phyloP scores from a whole-genome alignment of 139 green algal genomes.

The Diplosphaera chodatii region DNA sequence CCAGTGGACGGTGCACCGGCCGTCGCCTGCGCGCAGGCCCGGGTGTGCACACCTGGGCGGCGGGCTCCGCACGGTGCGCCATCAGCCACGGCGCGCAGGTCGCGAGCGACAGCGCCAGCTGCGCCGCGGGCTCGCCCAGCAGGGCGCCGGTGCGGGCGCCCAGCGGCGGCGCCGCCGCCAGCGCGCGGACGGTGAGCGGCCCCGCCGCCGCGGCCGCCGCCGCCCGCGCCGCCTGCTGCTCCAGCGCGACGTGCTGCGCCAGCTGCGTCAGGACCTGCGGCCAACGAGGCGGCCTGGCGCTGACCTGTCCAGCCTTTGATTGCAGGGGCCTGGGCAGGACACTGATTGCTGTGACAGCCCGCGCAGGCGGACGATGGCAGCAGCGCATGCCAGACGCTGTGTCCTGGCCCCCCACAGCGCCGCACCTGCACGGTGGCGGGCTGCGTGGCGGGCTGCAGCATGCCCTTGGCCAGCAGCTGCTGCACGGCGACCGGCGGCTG shows the following conservation, averaged over 20 bases:
- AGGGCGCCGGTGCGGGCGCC: no score
- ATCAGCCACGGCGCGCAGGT: slow-evolving; percentile 68
- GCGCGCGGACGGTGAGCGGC: background rate
- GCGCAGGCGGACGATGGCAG: no score
- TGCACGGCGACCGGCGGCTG: slow-evolving; percentile 44
- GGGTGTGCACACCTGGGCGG: background rate
- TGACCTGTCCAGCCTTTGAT: no score
- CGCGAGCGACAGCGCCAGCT: slow-evolving; percentile 62
- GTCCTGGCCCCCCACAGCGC: no score
- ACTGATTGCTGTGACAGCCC: no score
- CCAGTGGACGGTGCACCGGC: no score
- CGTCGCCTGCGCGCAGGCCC: no score
- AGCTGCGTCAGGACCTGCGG: slow-evolving; percentile 19
- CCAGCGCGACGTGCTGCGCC: slow-evolving; percentile 11
- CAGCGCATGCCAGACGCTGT: no score
- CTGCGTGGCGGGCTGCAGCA: slow-evolving; percentile 60
- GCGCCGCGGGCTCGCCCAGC: slow-evolving; percentile 48
- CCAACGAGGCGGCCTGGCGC: no score
- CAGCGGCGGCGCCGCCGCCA: background rate
- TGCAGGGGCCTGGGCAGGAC: no score
- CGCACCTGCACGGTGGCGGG: slow-evolving; percentile 39
- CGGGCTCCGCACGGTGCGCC: slow-evolving; percentile 36
- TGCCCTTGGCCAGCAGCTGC: slow-evolving; percentile 79
- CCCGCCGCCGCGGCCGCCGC: background rate
- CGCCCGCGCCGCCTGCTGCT: background rate